Base-by-base conservation (phyloP, 345 rosid genomes). In the Pelargonium nanum region DNA sequence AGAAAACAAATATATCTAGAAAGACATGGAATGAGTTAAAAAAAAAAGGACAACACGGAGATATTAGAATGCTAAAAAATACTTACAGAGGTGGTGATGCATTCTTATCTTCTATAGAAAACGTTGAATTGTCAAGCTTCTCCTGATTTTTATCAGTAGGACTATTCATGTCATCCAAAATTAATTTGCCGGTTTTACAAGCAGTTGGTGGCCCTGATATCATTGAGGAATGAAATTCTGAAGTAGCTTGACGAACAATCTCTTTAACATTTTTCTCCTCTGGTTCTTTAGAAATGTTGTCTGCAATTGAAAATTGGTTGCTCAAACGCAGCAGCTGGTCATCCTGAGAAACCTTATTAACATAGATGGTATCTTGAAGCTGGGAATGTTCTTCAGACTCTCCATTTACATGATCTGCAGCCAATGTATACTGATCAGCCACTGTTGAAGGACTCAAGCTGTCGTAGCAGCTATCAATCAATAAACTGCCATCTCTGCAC, bases 1-100 rank as follows among this genome's bases (percentile, higher is more conserved):
- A 60, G 26, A 4, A 24, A 26, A 53, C 53, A 21, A 45, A 26
- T 40, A 12, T 19, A 5, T 5, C 25, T 23, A 45, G 13, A 22
- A 22, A 55, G 21, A 24, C 25, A 48, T 34, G 40, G 56, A 65
- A 59, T 57, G n/a, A n/a, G n/a, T n/a, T n/a, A n/a, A n/a, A n/a
- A n/a, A n/a, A n/a, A n/a, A n/a, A n/a, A n/a, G n/a, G n/a, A n/a
- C n/a, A 60, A 59, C 28, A 61, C 4, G 58, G 24, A 55, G 60
- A 52, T 64, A 58, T 54, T 66, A 65, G 26, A 55, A 24, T 64
- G 52, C 55, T 53, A 63, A 53, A 57, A 51, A 65, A 64, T 50
- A 70, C 87, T 81, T 68, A 87, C 95, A 17, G 24, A 20, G 50
- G 59, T 22, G 44, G 7, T 32, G 71, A 59, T 64, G 53, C 65